These are phyloP conservation scores for Zalerion maritima DNA, from an alignment of 495 filamentous ascomycete genomes.

Conservation along the genomic window DNA sequence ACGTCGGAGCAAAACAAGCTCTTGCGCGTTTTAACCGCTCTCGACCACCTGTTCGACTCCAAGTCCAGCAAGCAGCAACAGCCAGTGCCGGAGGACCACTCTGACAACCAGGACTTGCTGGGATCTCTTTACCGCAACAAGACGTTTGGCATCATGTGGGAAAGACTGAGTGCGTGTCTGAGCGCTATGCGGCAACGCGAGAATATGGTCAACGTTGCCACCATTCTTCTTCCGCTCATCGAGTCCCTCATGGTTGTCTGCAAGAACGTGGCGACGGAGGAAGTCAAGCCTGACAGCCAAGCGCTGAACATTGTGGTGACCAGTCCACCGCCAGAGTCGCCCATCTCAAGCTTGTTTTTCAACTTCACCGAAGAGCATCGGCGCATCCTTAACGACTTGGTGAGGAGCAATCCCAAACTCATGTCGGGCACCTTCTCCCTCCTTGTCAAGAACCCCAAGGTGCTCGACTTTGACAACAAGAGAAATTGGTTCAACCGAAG, in stretches of 20 bases:
- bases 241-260: slow-evolving; percentile 98
- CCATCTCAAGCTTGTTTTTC: slow-evolving; percentile 89
- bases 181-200: slow-evolving; percentile 77
- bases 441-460: slow-evolving; percentile 95
- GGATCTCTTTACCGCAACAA: slow-evolving; percentile 77
- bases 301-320: slow-evolving; percentile 56
- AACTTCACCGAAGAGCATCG: slow-evolving; percentile 96
- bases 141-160: slow-evolving; percentile 82
- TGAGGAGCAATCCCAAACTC: slow-evolving; percentile 87
- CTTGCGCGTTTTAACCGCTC: slow-evolving; percentile 79
- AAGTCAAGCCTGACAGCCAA: slow-evolving; percentile 40
- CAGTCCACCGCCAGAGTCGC: slow-evolving; percentile 65
- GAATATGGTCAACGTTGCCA: slow-evolving; percentile 92
- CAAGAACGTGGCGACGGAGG: slow-evolving; percentile 82
- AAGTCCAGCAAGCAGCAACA: slow-evolving; percentile 45
- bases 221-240: slow-evolving; percentile 83
- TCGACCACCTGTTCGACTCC: slow-evolving; percentile 87
- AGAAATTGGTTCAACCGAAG: slow-evolving; percentile 96
- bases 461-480: slow-evolving; percentile 98
- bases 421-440: slow-evolving; percentile 97
- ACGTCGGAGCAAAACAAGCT: slow-evolving; percentile 93
- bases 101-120: slow-evolving; percentile 65
- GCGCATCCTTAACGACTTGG: slow-evolving; percentile 95
- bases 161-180: slow-evolving; percentile 83
- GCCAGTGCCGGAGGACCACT: slow-evolving; percentile 37